phyloP scores from a whole-genome alignment of 192 early-diverging fungal species.

The Linnemannia exigua region DNA sequence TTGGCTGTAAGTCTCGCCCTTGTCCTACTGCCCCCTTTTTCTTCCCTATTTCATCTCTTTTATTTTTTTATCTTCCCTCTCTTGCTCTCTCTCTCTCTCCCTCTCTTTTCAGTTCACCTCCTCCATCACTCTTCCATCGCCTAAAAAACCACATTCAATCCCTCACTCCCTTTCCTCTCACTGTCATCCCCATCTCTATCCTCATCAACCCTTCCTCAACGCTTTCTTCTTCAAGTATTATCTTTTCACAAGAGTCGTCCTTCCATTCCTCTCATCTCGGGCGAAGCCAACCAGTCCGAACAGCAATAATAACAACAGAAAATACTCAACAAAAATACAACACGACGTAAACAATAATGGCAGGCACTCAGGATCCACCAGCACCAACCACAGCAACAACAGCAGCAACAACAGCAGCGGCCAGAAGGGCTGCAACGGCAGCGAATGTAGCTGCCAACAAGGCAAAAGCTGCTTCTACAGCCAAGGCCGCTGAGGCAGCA shows the following conservation, averaged over 20 bases:
- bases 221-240: neutral
- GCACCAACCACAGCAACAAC: constrained; percentile 4
- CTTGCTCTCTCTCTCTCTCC: neutral
- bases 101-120: neutral
- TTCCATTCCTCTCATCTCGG: neutral
- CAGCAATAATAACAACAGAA: neutral
- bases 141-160: neutral
- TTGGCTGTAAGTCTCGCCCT: neutral
- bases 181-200: neutral
- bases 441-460: constrained; percentile 30
- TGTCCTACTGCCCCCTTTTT: neutral
- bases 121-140: neutral
- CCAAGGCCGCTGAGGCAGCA: neutral
- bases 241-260: neutral
- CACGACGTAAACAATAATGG: constrained; percentile 11
- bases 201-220: neutral
- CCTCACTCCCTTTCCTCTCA: neutral
- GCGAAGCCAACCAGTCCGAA: neutral
- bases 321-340: neutral
- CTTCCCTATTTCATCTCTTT: neutral
- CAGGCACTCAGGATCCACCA: constrained; percentile 13
- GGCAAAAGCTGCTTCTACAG: constrained; percentile 14
- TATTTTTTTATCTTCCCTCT: neutral
- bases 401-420: constrained; percentile 16
- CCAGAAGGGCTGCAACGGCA: constrained; percentile 15